A percentile compares a stretch with the other conserved stretches of the same genome.
Evolutionary conservation across 176 grass and related monocot genomes (phyloP).

Genomic region (Avena atlantica): DNA sequence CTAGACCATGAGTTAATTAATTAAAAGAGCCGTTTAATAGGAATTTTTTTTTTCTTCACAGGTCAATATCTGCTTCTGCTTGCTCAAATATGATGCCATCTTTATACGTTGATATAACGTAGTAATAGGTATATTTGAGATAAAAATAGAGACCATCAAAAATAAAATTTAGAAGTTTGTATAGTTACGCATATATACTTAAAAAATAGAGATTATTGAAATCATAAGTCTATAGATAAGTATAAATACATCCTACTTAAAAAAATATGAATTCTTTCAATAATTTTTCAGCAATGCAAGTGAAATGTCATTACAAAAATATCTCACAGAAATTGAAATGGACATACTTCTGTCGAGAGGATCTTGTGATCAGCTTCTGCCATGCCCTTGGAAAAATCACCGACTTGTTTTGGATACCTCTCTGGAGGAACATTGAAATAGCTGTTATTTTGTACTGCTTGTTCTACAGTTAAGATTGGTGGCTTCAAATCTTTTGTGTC

Average conservation of each 20-base stretch:
- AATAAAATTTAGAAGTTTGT: neutral
- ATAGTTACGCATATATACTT: neutral
- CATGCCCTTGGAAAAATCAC: slow-evolving; percentile 73
- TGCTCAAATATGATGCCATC: neutral
- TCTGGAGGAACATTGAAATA: slow-evolving; percentile 54
- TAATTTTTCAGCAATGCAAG: neutral
- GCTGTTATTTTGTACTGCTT: slow-evolving; percentile 65
- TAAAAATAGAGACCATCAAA: neutral
- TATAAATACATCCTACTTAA: neutral
- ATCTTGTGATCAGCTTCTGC: slow-evolving; percentile 77
- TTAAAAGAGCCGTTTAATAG: neutral
- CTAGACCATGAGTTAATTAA: neutral
- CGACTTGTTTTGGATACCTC: slow-evolving; percentile 59
- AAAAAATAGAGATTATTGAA: neutral
- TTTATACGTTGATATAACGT: neutral
- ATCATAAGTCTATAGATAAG: neutral
- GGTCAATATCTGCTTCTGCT: neutral
- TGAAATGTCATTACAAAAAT: neutral
- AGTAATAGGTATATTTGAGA: neutral
- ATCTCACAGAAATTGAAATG: neutral
- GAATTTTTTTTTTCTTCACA: neutral
- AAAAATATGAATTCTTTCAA: neutral
- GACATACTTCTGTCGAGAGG: slow-evolving; percentile 60
- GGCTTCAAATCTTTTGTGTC: slow-evolving; percentile 52
- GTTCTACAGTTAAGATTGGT: slow-evolving; percentile 71